Evolutionary conservation across 2,329 filamentous ascomycete species (phyloP).

Genomic region (Periconia macrospinosa): DNA sequence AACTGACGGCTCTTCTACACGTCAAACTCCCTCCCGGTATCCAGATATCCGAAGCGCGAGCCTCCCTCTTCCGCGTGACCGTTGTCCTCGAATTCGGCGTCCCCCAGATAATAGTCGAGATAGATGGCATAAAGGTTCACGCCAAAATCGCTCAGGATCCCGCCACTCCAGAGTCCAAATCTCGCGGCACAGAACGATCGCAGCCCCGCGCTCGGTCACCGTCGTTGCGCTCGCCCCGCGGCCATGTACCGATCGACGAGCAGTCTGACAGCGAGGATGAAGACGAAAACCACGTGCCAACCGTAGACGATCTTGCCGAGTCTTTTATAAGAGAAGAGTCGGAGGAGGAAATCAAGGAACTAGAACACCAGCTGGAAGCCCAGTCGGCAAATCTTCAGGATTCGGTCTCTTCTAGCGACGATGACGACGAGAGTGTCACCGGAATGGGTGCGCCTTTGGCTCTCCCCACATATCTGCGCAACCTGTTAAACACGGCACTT

Average conservation of each 20-base stretch:
- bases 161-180: conserved; percentile 3
- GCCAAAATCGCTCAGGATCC: conserved; percentile 27
- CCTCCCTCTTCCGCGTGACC: conserved; percentile 76
- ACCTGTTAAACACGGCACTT: conserved; percentile 72
- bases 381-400: conserved; percentile 65
- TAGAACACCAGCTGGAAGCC: conserved; percentile 69
- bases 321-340: conserved; percentile 78
- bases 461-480: conserved; percentile 69
- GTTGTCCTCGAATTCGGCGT: conserved; percentile 87
- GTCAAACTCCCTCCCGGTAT: conserved; percentile 68
- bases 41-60: conserved; percentile 71
- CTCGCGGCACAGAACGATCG: conserved; percentile 4
- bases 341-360: conserved; percentile 63
- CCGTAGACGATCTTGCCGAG: conserved; percentile 71
- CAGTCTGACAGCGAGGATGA: conserved; percentile 33
- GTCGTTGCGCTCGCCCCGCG: conserved; percentile 4
- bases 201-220: conserved; percentile 11
- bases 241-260: conserved; percentile 17
- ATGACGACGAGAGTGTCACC: conserved; percentile 62
- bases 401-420: conserved; percentile 62
- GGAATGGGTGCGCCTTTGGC: conserved; percentile 74
- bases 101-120: conserved; percentile 78
- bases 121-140: conserved; percentile 77
- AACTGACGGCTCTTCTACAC: conserved; percentile 73
- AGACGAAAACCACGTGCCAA: conserved; percentile 57